These are phyloP conservation scores for Peronospora belbahrii DNA, from an alignment of 352 stramenopile genomes.

Conservation along the genomic window DNA sequence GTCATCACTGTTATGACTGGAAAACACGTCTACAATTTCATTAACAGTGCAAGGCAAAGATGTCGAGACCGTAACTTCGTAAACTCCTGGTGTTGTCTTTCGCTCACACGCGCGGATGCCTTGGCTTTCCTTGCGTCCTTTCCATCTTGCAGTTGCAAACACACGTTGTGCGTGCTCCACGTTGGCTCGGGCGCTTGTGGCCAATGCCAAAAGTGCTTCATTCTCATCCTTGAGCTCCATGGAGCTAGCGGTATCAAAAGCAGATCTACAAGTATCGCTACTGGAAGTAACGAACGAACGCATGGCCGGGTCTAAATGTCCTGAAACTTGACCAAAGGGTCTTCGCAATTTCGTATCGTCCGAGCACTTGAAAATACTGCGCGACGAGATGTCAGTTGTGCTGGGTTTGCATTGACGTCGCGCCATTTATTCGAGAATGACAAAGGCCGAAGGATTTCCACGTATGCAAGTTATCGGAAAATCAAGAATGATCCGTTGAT, in stretches of 20 bases:
- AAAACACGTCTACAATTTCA: constrained; percentile 27
- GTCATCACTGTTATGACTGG: constrained; percentile 27
- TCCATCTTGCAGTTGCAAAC: constrained; percentile 17
- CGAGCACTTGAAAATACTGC: no score
- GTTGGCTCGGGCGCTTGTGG: constrained; percentile 7
- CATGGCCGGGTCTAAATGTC: no score
- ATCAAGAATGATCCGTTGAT: constrained; percentile 22
- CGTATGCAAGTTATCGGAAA: constrained; percentile 4
- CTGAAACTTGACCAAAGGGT: constrained; percentile 2
- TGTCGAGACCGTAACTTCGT: constrained; percentile 16
- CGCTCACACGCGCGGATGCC: constrained; percentile 29
- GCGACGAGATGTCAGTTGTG: no score
- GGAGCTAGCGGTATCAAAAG: constrained; percentile 7
- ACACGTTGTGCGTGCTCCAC: constrained; percentile 12
- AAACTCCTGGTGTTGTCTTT: constrained; percentile 7
- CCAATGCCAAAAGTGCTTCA: constrained; percentile 18
- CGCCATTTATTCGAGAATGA: no score
- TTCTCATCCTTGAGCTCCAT: constrained; percentile 17
- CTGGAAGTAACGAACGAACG: constrained; percentile 19
- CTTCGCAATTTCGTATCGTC: constrained; percentile 13
- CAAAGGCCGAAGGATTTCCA: constrained; percentile 1
- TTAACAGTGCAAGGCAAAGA: constrained; percentile 22
- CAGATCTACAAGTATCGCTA: constrained; percentile 3
- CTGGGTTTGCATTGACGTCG: constrained; percentile 8
- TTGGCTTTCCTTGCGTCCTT: constrained; percentile 24